Evolutionary conservation across 768 basidiomycete species (phyloP).

Genomic region (Tricholoma flavovirens): DNA sequence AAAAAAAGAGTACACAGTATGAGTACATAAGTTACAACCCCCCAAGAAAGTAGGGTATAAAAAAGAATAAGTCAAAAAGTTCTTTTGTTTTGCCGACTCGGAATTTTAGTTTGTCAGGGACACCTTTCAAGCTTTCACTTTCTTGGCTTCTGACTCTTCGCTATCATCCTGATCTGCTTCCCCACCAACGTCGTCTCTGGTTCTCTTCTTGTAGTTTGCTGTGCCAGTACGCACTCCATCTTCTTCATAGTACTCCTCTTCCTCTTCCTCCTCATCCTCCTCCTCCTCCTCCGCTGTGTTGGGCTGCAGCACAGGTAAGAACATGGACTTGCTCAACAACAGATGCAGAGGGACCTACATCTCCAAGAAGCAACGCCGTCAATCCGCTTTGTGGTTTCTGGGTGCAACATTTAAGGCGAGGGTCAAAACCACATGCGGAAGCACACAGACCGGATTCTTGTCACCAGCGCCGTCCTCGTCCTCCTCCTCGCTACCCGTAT

Average conservation of each 20-base stretch:
- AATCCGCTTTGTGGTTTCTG: slow-evolving; percentile 7
- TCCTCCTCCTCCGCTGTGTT: slow-evolving; percentile 21
- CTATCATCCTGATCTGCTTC: slow-evolving; percentile 21
- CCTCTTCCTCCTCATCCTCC: slow-evolving; percentile 24
- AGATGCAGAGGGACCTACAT: slow-evolving; percentile 7
- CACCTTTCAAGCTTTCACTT: slow-evolving; percentile 31
- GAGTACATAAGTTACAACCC: background rate
- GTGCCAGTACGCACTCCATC: slow-evolving; percentile 11
- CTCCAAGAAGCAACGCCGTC: slow-evolving; percentile 15
- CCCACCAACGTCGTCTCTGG: slow-evolving; percentile 25
- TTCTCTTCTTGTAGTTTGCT: slow-evolving; percentile 29
- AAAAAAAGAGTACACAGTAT: too few species aligned
- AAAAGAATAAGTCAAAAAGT: slow-evolving; percentile 17
- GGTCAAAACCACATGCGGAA: background rate
- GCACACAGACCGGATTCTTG: slow-evolving; percentile 9
- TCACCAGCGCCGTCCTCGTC: slow-evolving; percentile 10
- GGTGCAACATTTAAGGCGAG: background rate
- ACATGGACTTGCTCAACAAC: background rate
- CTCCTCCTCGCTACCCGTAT: slow-evolving; percentile 8
- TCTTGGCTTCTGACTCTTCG: slow-evolving; percentile 32
- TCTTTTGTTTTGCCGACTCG: slow-evolving; percentile 7
- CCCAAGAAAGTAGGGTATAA: slow-evolving; percentile 12
- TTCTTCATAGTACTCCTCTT: slow-evolving; percentile 13
- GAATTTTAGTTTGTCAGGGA: background rate
- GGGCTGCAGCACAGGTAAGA: slow-evolving; percentile 15